A percentile compares a stretch with the other conserved stretches of the same genome.
Conservation (phyloP, 306 rosid species). For the Gynostemma pentaphyllum region DNA sequence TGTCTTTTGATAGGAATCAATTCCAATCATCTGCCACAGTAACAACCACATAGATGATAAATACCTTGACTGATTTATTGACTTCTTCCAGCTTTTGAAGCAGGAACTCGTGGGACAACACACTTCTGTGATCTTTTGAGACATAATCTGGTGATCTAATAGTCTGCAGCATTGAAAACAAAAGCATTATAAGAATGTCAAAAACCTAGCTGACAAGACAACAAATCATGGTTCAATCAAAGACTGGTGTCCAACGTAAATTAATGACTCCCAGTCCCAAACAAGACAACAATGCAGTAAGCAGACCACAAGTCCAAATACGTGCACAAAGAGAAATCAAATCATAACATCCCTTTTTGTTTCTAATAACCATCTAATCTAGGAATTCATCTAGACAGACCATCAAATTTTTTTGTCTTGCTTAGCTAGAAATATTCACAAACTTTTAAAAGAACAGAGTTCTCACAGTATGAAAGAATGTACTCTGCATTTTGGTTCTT, state of each 20-base stretch:
- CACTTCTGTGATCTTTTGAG: conserved; percentile 35
- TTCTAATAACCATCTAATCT: neutral
- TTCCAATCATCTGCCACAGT: neutral
- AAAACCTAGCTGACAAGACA: neutral
- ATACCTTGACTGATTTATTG: conserved; percentile 72
- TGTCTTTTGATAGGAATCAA: neutral
- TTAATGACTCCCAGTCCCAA: neutral
- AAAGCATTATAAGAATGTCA: neutral
- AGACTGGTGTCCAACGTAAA: neutral
- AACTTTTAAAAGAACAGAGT: neutral
- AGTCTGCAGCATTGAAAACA: conserved; percentile 31
- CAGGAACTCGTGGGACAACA: conserved; percentile 37
- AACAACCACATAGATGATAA: neutral
- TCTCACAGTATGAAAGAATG: neutral
- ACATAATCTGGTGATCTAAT: conserved; percentile 34
- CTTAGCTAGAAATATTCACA: neutral
- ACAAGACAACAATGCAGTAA: neutral
- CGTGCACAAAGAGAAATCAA: neutral
- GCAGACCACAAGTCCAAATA: neutral
- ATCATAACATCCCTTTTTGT: neutral
- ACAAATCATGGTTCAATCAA: neutral
- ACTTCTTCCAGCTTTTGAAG: conserved; percentile 77
- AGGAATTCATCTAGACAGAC: neutral
- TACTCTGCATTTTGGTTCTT: neutral
- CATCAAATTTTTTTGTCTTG: neutral